Evolutionary conservation across 805 yeast species (phyloP).

Genomic region (Nakazawaea ishiwadae): DNA sequence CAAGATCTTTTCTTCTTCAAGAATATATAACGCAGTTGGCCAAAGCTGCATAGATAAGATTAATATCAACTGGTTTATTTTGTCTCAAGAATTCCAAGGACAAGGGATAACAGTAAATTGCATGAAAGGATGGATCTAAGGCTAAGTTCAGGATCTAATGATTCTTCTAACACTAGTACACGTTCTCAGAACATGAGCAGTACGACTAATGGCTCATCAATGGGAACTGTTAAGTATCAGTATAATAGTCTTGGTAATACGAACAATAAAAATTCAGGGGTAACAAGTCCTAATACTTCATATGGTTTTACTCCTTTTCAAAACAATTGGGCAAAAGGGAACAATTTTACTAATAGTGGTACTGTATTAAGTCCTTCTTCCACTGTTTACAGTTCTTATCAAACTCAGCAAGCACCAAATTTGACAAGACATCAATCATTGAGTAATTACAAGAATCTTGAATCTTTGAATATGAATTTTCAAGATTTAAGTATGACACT

Average conservation of each 20-base stretch:
- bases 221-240: not conserved
- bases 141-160: not conserved
- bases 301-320: conserved; percentile 1
- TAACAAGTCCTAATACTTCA: not conserved
- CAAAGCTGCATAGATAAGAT: no score
- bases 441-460: conserved; percentile 2
- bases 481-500: not conserved
- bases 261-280: not conserved
- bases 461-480: conserved; percentile 2
- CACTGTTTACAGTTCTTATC: no score
- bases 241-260: not conserved
- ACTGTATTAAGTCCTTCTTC: no score
- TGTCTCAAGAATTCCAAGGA: no score
- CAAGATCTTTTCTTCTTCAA: no score
- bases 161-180: not conserved
- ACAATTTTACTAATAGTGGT: not conserved
- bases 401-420: not conserved
- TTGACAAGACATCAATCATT: conserved; percentile 1
- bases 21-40: no score
- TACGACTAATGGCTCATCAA: no score
- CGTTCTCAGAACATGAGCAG: not conserved
- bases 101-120: no score
- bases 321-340: conserved; percentile 1
- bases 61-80: no score
- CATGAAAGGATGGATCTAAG: conserved; percentile 5